Evolutionary conservation across 1,139 yeast genomes (phyloP).

Genomic region (Kurtzmaniella natalensis): DNA sequence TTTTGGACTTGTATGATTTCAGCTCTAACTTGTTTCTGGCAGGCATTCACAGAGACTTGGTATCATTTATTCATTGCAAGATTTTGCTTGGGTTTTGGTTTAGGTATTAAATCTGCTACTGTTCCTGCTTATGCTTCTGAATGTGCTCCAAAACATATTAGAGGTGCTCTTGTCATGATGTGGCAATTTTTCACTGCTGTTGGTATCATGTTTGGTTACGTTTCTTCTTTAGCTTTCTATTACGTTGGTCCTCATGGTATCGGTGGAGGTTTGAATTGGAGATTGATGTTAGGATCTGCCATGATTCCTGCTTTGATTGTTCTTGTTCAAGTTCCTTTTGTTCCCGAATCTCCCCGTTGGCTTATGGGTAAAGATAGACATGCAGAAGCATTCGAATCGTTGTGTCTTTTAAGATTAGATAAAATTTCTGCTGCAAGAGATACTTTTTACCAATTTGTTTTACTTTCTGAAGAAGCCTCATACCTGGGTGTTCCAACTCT

Average conservation of each 20-base stretch:
- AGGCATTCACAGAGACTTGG: constrained; percentile 70
- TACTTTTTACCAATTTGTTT: constrained; percentile 64
- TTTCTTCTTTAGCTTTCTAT: constrained; percentile 58
- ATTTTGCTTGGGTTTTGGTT: constrained; percentile 68
- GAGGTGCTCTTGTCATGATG: constrained; percentile 81
- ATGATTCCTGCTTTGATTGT: constrained; percentile 69
- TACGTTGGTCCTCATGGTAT: constrained; percentile 33
- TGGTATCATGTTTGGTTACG: constrained; percentile 81
- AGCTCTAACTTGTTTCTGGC: constrained; percentile 70
- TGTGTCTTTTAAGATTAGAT: constrained; percentile 45
- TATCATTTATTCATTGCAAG: constrained; percentile 72
- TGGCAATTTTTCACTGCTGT: constrained; percentile 90
- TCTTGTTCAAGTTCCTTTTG: constrained; percentile 61
- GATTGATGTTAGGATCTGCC: constrained; percentile 78
- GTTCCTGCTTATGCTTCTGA: constrained; percentile 49
- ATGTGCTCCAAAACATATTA: constrained; percentile 67
- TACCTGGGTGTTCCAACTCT: constrained; percentile 49
- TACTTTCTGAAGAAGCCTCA: constrained; percentile 63
- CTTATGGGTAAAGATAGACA: constrained; percentile 63
- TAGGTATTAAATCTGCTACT: constrained; percentile 23
- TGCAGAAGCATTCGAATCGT: constrained; percentile 51
- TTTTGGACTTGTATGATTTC: constrained; percentile 65
- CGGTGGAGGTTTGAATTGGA: constrained; percentile 59
- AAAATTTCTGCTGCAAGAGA: constrained; percentile 71
- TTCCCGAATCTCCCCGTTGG: constrained; percentile 84